Conservation (phyloP, 441 rosid genomes). For the Jatropha podagrica region DNA sequence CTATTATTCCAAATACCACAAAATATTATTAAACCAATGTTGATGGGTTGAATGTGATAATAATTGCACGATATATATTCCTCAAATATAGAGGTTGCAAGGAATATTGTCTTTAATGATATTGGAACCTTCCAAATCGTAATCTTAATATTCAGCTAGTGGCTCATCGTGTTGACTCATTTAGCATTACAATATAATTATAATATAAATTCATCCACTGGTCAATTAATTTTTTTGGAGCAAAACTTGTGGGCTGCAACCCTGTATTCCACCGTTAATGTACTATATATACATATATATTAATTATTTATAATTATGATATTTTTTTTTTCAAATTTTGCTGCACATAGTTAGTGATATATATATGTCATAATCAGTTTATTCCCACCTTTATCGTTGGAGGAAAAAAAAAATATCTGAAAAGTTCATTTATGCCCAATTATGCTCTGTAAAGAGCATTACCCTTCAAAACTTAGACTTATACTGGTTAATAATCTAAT, state of each 20-base stretch:
- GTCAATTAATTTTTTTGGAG: no score
- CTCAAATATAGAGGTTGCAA: no score
- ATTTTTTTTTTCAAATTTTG: not conserved
- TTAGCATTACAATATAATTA: conserved; percentile 3
- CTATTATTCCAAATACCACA: no score
- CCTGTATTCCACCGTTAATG: conserved; percentile 28
- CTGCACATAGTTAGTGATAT: not conserved
- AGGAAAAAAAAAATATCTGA: not conserved
- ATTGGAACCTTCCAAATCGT: not conserved
- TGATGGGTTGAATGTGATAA: no score
- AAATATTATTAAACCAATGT: no score
- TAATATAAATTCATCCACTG: not conserved
- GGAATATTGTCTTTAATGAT: not conserved
- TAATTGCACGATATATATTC: no score
- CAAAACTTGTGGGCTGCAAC: not conserved
- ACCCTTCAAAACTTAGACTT: conserved; percentile 31
- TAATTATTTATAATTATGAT: not conserved
- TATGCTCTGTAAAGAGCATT: conserved; percentile 34
- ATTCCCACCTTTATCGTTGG: conserved; percentile 13
- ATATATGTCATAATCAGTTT: conserved; percentile 6
- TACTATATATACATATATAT: not conserved
- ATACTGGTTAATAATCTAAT: not conserved
- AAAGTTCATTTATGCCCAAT: conserved; percentile 29
- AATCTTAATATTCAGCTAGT: not conserved
- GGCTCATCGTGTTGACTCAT: conserved; percentile 15